Conservation (phyloP, 495 filamentous ascomycete genomes). For the Penicillium waksmanii region DNA sequence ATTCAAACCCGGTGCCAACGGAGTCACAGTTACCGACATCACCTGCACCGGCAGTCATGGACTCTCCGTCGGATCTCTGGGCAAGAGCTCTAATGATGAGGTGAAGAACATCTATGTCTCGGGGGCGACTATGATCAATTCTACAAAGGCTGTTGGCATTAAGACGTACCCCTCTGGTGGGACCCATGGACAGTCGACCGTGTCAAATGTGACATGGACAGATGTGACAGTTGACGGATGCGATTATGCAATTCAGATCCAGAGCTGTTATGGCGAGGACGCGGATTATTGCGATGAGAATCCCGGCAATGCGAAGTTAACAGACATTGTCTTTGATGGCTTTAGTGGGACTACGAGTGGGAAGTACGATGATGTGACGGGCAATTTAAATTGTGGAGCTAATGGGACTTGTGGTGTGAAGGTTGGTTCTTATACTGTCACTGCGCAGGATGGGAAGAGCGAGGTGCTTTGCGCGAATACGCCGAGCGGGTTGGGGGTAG, state of each 20-base stretch:
- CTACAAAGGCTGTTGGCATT: constrained; percentile 48
- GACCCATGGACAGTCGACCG: constrained; percentile 38
- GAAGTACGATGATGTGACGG: constrained; percentile 42
- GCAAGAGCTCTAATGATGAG: constrained; percentile 32
- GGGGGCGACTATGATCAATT: constrained; percentile 44
- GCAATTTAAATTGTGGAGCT: constrained; percentile 45
- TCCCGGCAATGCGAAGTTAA: constrained; percentile 39
- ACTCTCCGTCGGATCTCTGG: constrained; percentile 44
- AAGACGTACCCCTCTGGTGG: constrained; percentile 47
- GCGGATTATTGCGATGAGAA: constrained; percentile 41
- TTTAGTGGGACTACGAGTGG: constrained; percentile 45
- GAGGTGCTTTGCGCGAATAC: constrained; percentile 48
- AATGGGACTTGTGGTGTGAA: constrained; percentile 43
- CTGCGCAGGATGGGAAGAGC: constrained; percentile 35
- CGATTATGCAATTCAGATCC: constrained; percentile 53
- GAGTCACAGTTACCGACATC: constrained; percentile 39
- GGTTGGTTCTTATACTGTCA: constrained; percentile 37
- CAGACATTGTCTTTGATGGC: constrained; percentile 37
- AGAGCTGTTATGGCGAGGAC: constrained; percentile 51
- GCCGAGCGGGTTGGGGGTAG: constrained; percentile 36
- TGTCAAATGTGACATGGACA: constrained; percentile 47
- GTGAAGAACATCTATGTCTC: constrained; percentile 46
- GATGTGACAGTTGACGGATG: constrained; percentile 40
- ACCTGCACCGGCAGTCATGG: constrained; percentile 49
- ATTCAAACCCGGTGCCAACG: constrained; percentile 46